A percentile compares a stretch with the other conserved stretches of the same genome.
Conservation (phyloP, 495 filamentous ascomycete species). For the Neurospora intermedia region DNA sequence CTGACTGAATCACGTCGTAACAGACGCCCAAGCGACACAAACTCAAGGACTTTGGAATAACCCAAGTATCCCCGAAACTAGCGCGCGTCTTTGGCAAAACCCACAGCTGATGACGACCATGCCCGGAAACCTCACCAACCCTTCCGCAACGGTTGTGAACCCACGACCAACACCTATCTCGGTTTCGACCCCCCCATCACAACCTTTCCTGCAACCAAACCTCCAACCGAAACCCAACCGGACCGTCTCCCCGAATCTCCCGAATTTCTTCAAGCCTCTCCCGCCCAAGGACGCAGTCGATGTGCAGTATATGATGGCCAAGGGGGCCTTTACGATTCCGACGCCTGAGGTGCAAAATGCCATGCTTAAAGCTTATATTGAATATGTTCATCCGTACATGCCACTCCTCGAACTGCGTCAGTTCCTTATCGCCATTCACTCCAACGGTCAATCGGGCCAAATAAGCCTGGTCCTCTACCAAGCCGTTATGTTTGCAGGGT, state of each 20-base stretch:
- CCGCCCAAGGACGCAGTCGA: conserved; percentile 56
- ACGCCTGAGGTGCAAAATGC: conserved; percentile 57
- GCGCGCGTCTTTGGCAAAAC: not conserved
- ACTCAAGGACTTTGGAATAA: not conserved
- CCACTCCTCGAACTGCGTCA: conserved; percentile 70
- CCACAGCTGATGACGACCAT: not conserved
- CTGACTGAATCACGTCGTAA: not conserved
- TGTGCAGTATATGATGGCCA: conserved; percentile 59
- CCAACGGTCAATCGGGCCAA: conserved; percentile 53
- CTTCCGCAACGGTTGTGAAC: conserved; percentile 13
- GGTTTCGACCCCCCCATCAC: not conserved
- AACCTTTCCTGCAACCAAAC: not conserved
- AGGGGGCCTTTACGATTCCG: conserved; percentile 66
- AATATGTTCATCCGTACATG: conserved; percentile 85
- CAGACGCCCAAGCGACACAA: not conserved
- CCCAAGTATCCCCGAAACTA: not conserved
- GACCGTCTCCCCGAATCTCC: conserved; percentile 33
- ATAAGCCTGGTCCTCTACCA: conserved; percentile 72
- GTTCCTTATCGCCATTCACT: conserved; percentile 55
- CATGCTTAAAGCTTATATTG: conserved; percentile 61
- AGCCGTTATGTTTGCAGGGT: conserved; percentile 72
- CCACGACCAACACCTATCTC: not conserved
- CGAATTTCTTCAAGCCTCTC: conserved; percentile 63
- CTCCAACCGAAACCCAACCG: conserved; percentile 5
- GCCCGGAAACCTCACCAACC: conserved; percentile 7